Conservation (phyloP, 164 flowering plant genomes). For the Euptelea pleiosperma region DNA sequence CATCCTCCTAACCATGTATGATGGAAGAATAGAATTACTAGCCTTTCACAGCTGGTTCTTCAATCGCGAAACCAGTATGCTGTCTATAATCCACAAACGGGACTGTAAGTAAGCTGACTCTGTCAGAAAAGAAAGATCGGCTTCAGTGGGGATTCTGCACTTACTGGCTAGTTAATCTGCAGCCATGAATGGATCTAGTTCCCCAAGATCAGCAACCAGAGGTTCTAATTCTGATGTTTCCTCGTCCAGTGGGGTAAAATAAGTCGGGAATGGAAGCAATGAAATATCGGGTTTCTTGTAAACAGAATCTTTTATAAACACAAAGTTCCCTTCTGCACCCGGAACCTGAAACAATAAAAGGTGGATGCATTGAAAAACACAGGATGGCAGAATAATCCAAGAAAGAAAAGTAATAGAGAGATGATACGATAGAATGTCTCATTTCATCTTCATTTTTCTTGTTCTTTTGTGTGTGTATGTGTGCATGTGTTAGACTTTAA, state of each 20-base stretch:
- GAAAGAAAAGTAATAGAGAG: neutral
- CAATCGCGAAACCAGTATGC: no score
- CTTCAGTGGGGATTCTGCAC: neutral
- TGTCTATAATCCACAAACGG: no score
- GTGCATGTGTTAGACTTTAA: no score
- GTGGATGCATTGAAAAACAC: neutral
- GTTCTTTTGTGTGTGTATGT: no score
- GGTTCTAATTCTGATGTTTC: conserved; percentile 54
- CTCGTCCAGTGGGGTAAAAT: conserved; percentile 60
- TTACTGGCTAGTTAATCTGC: conserved; percentile 48
- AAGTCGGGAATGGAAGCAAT: conserved; percentile 86
- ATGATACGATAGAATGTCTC: neutral
- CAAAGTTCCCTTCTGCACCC: conserved; percentile 90
- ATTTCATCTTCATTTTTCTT: neutral
- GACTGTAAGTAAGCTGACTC: conserved; percentile 8
- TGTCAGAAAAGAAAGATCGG: conserved; percentile 6
- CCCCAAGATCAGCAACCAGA: conserved; percentile 86
- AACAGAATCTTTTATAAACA: conserved; percentile 76
- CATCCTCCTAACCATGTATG: neutral
- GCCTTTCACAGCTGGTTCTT: conserved; percentile 7
- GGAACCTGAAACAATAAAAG: conserved; percentile 60
- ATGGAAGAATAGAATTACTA: conserved; percentile 7
- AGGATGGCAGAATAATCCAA: neutral
- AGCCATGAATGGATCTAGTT: conserved; percentile 87
- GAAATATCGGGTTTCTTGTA: conserved; percentile 76